These are phyloP conservation scores for Scedosporium dehoogii DNA, from an alignment of 2,329 filamentous ascomycete genomes.

Conservation along the genomic window DNA sequence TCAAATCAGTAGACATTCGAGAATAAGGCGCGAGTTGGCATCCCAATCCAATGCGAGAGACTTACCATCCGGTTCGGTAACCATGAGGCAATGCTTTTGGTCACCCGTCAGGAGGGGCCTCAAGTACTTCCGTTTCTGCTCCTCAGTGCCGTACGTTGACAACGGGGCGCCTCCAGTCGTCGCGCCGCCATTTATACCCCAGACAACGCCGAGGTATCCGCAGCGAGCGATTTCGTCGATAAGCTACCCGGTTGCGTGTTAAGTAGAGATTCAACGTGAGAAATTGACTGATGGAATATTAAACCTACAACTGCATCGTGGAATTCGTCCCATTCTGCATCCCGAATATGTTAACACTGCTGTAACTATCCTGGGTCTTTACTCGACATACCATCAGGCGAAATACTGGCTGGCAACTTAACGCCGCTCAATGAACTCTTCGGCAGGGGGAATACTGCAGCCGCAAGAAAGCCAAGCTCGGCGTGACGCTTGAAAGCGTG, in stretches of 20 bases:
- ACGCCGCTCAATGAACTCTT: not conserved
- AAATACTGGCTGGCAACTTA: too few species aligned
- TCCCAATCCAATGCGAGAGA: too few species aligned
- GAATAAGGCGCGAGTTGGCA: not conserved
- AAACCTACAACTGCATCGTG: not conserved
- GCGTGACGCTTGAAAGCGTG: slow-evolving; percentile 2
- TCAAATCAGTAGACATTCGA: not conserved
- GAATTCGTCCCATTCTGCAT: not conserved
- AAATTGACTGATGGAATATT: not conserved
- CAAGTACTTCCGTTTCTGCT: slow-evolving; percentile 55
- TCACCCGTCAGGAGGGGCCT: slow-evolving; percentile 65
- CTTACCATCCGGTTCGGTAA: slow-evolving; percentile 56
- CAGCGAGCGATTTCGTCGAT: slow-evolving; percentile 2
- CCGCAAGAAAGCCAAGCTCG: not conserved
- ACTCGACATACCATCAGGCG: too few species aligned
- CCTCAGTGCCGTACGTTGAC: slow-evolving; percentile 61
- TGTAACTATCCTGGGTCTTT: too few species aligned
- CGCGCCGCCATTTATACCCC: slow-evolving; percentile 52
- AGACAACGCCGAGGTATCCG: not conserved
- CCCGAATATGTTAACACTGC: not conserved
- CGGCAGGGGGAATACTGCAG: not conserved
- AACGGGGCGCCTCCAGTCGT: slow-evolving; percentile 71
- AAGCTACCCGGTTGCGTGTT: not conserved
- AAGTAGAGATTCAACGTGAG: too few species aligned
- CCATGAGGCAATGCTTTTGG: slow-evolving; percentile 82